Percentiles rank a stretch among this genome's conserved stretches.
These are phyloP conservation scores for Monarda citriodora DNA, from an alignment of 305 asterid genomes.

Conservation along the genomic window DNA sequence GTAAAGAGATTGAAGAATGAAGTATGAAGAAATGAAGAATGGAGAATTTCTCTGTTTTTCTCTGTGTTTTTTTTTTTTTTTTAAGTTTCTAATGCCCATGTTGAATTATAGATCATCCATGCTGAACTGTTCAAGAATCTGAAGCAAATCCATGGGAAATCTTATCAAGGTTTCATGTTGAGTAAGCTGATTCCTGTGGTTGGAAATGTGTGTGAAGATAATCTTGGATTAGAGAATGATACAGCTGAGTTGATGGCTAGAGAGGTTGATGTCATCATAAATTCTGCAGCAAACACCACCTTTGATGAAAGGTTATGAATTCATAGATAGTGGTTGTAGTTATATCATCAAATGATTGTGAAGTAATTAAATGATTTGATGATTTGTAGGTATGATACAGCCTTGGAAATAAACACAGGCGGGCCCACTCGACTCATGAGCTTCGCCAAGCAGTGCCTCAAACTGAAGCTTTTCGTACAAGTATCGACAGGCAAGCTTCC, in stretches of 20 bases:
- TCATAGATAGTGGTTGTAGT: not conserved
- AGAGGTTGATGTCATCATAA: slow-evolving; percentile 80
- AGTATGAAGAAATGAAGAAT: slow-evolving; percentile 33
- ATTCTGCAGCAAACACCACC: slow-evolving; percentile 94
- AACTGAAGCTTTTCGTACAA: slow-evolving; percentile 77
- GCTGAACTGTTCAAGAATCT: slow-evolving; percentile 85
- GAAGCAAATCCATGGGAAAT: slow-evolving; percentile 79
- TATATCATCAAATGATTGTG: not conserved
- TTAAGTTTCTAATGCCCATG: not conserved
- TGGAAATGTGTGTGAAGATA: slow-evolving; percentile 82
- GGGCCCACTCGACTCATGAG: slow-evolving; percentile 86
- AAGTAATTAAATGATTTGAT: not conserved
- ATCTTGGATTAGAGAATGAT: slow-evolving; percentile 74
- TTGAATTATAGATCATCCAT: slow-evolving; percentile 50
- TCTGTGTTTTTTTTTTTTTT: not conserved
- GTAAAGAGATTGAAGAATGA: slow-evolving; percentile 76
- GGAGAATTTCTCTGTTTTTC: not conserved
- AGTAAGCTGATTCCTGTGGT: slow-evolving; percentile 88
- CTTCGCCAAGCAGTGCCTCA: slow-evolving; percentile 84
- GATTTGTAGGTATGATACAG: slow-evolving; percentile 78
- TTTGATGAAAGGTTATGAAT: slow-evolving; percentile 82
- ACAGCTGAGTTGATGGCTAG: slow-evolving; percentile 46
- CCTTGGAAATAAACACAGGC: slow-evolving; percentile 87
- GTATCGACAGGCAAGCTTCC: slow-evolving; percentile 62
- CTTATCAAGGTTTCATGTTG: slow-evolving; percentile 82